Evolutionary conservation across 192 early-diverging fungal species (phyloP).

Genomic region (Phlyctochytrium planicorne): DNA sequence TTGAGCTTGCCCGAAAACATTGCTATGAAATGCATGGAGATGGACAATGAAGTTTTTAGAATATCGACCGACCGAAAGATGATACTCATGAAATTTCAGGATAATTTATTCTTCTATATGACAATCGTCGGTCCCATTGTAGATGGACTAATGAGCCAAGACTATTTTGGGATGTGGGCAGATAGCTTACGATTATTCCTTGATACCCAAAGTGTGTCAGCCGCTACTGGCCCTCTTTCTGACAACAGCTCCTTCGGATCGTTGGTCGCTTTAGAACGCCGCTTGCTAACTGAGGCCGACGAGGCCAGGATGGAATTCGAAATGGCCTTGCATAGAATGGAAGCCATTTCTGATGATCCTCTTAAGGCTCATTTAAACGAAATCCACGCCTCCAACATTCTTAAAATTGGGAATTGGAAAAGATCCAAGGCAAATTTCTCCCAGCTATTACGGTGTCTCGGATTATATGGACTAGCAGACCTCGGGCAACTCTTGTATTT

Average conservation of each 20-base stretch:
- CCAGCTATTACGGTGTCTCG: background rate
- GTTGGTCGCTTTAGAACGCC: background rate
- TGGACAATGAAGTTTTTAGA: conserved; percentile 28
- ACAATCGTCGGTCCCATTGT: conserved; percentile 26
- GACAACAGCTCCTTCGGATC: background rate
- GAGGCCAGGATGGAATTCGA: background rate
- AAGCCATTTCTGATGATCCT: background rate
- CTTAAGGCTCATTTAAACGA: background rate
- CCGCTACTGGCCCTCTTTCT: background rate
- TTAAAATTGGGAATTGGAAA: too few relatives aligned
- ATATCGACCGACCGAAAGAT: conserved; percentile 1
- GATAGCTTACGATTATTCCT: background rate
- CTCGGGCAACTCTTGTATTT: background rate
- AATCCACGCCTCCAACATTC: background rate
- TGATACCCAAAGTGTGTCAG: background rate
- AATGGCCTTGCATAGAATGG: background rate
- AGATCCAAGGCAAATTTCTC: background rate
- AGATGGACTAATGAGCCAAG: conserved; percentile 27
- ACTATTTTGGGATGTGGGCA: conserved; percentile 28
- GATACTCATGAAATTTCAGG: conserved; percentile 9
- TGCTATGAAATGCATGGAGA: conserved; percentile 25
- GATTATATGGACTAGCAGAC: background rate
- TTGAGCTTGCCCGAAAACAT: conserved; percentile 9
- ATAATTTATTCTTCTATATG: conserved; percentile 40
- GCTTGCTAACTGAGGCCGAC: background rate